Conservation (phyloP, 148 eudicot genomes). For the Spergularia bocconei region DNA sequence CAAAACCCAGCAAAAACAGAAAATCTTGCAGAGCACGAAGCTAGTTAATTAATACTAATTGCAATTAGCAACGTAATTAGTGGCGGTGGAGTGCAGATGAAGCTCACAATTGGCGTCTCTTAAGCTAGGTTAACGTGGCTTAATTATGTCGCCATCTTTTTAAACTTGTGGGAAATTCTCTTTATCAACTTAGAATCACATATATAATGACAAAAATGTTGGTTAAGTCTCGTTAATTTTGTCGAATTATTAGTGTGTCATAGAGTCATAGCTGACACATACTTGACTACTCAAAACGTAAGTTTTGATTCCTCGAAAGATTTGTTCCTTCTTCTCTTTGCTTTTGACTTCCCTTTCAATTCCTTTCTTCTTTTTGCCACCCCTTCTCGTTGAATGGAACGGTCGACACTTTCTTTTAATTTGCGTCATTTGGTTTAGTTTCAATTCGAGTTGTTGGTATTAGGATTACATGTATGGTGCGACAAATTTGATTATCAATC, state of each 20-base stretch:
- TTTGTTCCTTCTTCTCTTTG: conserved; percentile 6
- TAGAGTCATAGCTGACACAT: conserved; percentile 24
- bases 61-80: not conserved
- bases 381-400: conserved; percentile 17
- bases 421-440: too few relatives aligned
- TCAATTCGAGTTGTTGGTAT: too few relatives aligned
- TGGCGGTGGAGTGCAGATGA: conserved; percentile 12
- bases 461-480: too few relatives aligned
- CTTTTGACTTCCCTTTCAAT: not conserved
- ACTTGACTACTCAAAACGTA: conserved; percentile 24
- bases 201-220: not conserved
- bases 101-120: conserved; percentile 1
- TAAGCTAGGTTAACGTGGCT: conserved; percentile 15
- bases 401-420: not conserved
- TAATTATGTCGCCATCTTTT: conserved; percentile 19
- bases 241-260: not conserved
- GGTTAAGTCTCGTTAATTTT: not conserved
- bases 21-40: conserved; percentile 6
- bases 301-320: conserved; percentile 19
- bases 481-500: too few relatives aligned
- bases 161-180: not conserved
- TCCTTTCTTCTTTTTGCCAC: not conserved
- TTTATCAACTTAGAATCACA: not conserved
- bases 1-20: not conserved
- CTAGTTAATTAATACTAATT: not conserved